Percentiles rank a stretch among this genome's conserved stretches.
phyloP scores from a whole-genome alignment of 1,284 basidiomycete species.

The Cryptococcus sp. region DNA sequence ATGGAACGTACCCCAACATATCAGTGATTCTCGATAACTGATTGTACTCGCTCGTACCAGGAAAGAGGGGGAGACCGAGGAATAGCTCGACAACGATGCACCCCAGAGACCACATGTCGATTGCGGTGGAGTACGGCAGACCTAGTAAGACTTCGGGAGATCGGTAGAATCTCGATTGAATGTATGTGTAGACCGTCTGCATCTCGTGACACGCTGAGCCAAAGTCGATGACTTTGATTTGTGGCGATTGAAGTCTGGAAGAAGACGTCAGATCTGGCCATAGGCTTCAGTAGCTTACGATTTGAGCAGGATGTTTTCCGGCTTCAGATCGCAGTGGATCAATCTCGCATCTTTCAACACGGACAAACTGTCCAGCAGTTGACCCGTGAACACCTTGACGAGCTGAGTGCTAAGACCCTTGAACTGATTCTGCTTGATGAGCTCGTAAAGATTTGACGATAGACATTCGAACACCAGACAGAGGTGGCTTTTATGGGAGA shows the following conservation, averaged over 20 bases:
- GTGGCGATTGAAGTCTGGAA: slow-evolving; percentile 85
- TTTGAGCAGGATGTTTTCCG: slow-evolving; percentile 92
- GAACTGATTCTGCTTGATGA: slow-evolving; percentile 99
- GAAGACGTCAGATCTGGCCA: slow-evolving; percentile 3
- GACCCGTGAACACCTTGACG: slow-evolving; percentile 96
- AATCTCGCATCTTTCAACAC: slow-evolving; percentile 92
- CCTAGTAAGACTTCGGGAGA: slow-evolving; percentile 96
- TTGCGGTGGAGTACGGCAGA: slow-evolving; percentile 86
- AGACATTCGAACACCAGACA: slow-evolving; percentile 98
- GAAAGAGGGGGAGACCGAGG: slow-evolving; percentile 92
- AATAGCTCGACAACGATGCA: slow-evolving; percentile 99
- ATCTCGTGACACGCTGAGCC: slow-evolving; percentile 98
- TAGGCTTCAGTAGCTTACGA: slow-evolving; percentile 61
- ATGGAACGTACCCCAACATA: slow-evolving; percentile 84
- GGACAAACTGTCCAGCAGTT: slow-evolving; percentile 87
- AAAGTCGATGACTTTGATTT: slow-evolving; percentile 99
- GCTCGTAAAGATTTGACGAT: slow-evolving; percentile 96
- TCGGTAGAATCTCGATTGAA: slow-evolving; percentile 97
- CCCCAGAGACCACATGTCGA: slow-evolving; percentile 99
- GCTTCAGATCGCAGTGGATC: slow-evolving; percentile 98
- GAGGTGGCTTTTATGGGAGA: slow-evolving; percentile 94
- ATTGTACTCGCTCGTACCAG: slow-evolving; percentile 98
- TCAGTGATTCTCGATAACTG: slow-evolving; percentile 95
- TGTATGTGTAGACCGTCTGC: slow-evolving; percentile 99
- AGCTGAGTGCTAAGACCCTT: slow-evolving; percentile 94